Percentiles rank a stretch among this genome's conserved stretches.
phyloP scores from a whole-genome alignment of 495 filamentous ascomycete genomes.

The Niebla homalea region DNA sequence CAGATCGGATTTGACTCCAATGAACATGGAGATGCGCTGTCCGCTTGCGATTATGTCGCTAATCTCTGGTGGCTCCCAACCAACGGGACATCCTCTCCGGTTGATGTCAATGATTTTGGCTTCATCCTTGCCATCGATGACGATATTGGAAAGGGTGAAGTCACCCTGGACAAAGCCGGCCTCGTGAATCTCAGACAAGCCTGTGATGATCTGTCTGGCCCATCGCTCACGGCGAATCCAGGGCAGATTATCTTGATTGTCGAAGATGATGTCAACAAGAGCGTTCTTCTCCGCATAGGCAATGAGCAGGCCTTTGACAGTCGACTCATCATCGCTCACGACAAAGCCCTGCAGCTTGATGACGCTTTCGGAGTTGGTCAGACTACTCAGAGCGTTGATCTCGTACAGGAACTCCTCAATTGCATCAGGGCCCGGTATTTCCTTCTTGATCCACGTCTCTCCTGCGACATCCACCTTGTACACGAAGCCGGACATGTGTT shows the following conservation, averaged over 20 bases:
- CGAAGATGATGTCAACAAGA: conserved; percentile 82
- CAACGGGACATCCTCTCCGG: conserved; percentile 84
- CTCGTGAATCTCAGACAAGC: conserved; percentile 86
- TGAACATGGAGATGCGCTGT: conserved; percentile 93
- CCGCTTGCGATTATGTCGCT: conserved; percentile 76
- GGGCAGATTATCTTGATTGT: conserved; percentile 47
- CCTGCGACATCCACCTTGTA: conserved; percentile 73
- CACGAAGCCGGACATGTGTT: conserved; percentile 91
- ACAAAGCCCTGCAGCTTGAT: conserved; percentile 84
- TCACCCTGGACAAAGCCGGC: conserved; percentile 95
- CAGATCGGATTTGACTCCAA: conserved; percentile 92
- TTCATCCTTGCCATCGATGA: conserved; percentile 71
- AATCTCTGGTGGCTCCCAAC: conserved; percentile 95
- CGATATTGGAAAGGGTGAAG: conserved; percentile 94
- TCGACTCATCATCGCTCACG: conserved; percentile 59
- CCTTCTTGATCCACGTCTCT: conserved; percentile 80
- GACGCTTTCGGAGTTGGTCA: conserved; percentile 61
- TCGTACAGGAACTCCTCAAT: conserved; percentile 97
- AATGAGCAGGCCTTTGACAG: conserved; percentile 84
- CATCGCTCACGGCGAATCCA: conserved; percentile 76
- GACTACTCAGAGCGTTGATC: conserved; percentile 77
- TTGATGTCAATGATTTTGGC: conserved; percentile 99
- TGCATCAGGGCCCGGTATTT: conserved; percentile 91
- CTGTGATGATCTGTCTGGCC: conserved; percentile 85
- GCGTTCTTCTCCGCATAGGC: conserved; percentile 79